phyloP scores from a whole-genome alignment of 139 green algal genomes.

The Ettlia oleoabundans region DNA sequence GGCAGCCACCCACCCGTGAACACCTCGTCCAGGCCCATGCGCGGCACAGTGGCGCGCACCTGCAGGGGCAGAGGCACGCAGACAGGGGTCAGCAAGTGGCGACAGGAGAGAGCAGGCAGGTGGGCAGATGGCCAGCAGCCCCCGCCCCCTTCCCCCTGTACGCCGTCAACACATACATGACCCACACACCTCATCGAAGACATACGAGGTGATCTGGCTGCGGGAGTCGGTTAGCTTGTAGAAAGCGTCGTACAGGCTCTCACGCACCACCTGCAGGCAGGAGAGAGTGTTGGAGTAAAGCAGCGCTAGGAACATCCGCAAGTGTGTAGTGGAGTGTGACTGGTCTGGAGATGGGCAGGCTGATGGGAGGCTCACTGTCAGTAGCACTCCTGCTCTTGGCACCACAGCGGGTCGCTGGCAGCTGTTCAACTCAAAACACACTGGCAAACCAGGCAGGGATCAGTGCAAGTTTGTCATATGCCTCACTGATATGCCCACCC shows the following conservation, averaged over 20 bases:
- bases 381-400: too few species aligned
- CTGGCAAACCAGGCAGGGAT: too few species aligned
- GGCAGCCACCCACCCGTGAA: constrained; percentile 4
- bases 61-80: constrained; percentile 15
- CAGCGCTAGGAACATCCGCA: too few species aligned
- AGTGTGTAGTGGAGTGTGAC: too few species aligned
- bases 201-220: constrained; percentile 69
- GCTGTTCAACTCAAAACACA: too few species aligned
- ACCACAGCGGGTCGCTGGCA: too few species aligned
- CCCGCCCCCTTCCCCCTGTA: too few species aligned
- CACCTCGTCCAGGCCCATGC: constrained; percentile 69
- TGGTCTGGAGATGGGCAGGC: too few species aligned
- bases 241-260: constrained; percentile 66
- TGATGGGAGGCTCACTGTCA: too few species aligned
- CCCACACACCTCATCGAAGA: constrained; percentile 70
- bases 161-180: neutral
- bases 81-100: neutral
- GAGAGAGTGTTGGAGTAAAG: too few species aligned
- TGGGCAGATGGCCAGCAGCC: neutral
- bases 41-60: constrained; percentile 73
- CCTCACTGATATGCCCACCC: too few species aligned
- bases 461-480: too few species aligned
- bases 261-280: constrained; percentile 47
- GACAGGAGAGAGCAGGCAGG: neutral
- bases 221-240: constrained; percentile 74